These are phyloP conservation scores for Trypanosomatidae sp. DNA, from an alignment of 208 protist species.

Conservation along the genomic window DNA sequence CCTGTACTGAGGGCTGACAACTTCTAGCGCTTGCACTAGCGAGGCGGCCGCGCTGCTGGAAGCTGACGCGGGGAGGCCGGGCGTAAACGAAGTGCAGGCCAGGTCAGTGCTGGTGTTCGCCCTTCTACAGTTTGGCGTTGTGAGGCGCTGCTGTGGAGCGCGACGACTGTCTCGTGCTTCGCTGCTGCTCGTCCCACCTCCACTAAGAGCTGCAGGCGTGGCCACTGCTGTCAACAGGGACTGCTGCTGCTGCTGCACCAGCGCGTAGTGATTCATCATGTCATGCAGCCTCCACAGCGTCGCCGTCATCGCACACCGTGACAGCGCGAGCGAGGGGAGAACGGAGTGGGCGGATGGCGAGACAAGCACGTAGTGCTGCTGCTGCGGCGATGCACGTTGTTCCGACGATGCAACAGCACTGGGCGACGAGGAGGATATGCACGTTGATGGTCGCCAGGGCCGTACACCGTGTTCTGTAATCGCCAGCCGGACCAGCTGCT, in stretches of 20 bases:
- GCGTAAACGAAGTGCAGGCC: background rate
- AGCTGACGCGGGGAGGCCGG: background rate
- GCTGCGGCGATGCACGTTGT: background rate
- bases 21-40: constrained; percentile 40
- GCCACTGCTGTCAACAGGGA: background rate
- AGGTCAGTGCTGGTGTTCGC: background rate
- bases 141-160: background rate
- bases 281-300: constrained; percentile 37
- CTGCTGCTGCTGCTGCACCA: constrained; percentile 6
- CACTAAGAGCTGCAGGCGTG: background rate
- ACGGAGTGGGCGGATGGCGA: constrained; percentile 14
- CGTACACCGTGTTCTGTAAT: constrained; percentile 15
- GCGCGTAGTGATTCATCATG: constrained; percentile 35
- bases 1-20: constrained; percentile 55
- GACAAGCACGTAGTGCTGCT: constrained; percentile 10
- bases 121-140: background rate
- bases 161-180: background rate
- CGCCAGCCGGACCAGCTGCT: constrained; percentile 8
- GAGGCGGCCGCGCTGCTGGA: constrained; percentile 5
- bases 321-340: constrained; percentile 20
- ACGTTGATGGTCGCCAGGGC: constrained; percentile 10
- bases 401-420: background rate
- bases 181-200: background rate
- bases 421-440: background rate
- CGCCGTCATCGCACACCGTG: constrained; percentile 20